A percentile compares a stretch with the other conserved stretches of the same genome.
Evolutionary conservation across 2,329 filamentous ascomycete genomes (phyloP).

Genomic region (Amylocarpus encephaloides): DNA sequence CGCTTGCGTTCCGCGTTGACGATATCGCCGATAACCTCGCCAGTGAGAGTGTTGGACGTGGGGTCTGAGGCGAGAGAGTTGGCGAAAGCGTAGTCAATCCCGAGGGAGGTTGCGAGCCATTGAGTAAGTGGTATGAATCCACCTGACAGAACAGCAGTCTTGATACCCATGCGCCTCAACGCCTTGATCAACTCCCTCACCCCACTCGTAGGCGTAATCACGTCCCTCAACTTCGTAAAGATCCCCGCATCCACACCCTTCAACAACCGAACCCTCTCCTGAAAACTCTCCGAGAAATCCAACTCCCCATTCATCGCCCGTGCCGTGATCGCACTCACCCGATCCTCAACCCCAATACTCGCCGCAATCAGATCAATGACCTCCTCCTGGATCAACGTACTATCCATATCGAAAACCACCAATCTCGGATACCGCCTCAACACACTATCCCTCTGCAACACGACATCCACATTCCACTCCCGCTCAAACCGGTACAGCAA

Average conservation of each 20-base stretch:
- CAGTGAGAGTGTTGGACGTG: constrained; percentile 53
- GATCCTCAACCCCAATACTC: constrained; percentile 71
- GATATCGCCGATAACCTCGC: constrained; percentile 65
- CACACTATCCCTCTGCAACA: constrained; percentile 66
- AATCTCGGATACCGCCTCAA: constrained; percentile 76
- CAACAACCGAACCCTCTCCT: constrained; percentile 72
- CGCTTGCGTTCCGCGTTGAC: constrained; percentile 72
- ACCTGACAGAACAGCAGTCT: constrained; percentile 84
- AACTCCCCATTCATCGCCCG: constrained; percentile 95
- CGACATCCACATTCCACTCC: constrained; percentile 83
- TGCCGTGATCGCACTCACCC: constrained; percentile 83
- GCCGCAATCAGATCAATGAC: constrained; percentile 93
- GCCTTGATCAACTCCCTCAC: constrained; percentile 67
- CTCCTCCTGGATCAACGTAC: constrained; percentile 92
- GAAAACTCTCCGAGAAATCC: constrained; percentile 80
- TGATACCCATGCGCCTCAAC: constrained; percentile 72
- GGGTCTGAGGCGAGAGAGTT: constrained; percentile 71
- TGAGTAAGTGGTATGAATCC: constrained; percentile 85
- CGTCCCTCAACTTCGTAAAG: constrained; percentile 68
- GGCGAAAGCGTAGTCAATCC: constrained; percentile 81
- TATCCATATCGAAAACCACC: constrained; percentile 98
- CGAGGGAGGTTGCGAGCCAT: constrained; percentile 76
- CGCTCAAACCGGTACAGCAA: constrained; percentile 77
- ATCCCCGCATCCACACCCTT: constrained; percentile 73
- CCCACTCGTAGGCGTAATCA: constrained; percentile 76